Percentiles rank a stretch among this genome's conserved stretches.
Conservation (phyloP, 148 eudicot species). For the Chenopodium quinoa region DNA sequence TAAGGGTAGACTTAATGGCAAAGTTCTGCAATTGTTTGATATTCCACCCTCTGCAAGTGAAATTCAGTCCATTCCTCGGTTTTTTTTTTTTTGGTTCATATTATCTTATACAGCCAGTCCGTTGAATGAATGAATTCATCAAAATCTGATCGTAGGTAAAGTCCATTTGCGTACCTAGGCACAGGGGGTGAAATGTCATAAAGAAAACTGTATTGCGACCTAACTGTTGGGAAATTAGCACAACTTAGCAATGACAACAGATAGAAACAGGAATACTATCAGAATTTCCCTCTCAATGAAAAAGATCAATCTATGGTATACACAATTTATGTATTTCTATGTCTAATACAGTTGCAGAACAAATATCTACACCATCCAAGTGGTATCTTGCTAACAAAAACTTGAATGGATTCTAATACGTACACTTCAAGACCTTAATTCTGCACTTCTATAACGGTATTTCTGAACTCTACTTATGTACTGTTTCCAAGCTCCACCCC, state of each 20-base stretch:
- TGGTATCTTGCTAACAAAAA: slow-evolving; percentile 4
- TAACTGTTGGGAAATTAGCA: no score
- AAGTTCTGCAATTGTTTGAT: slow-evolving; percentile 7
- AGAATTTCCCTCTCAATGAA: background rate
- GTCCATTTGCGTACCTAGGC: background rate
- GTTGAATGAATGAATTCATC: background rate
- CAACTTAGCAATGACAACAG: background rate
- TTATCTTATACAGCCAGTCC: background rate
- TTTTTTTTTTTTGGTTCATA: background rate
- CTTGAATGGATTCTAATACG: slow-evolving; percentile 2
- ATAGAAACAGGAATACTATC: background rate
- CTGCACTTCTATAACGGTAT: background rate
- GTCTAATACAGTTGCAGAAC: slow-evolving; percentile 13
- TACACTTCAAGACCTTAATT: no score
- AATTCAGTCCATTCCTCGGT: background rate
- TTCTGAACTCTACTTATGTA: background rate
- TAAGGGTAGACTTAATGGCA: background rate
- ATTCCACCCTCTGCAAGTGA: background rate
- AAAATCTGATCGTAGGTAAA: background rate
- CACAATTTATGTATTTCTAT: background rate
- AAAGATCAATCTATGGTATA: background rate
- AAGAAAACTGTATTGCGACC: no score
- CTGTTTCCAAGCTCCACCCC: background rate
- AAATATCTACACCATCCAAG: slow-evolving; percentile 5
- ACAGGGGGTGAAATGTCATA: no score